phyloP scores from a whole-genome alignment of 1,284 basidiomycete genomes.

The Butyriboletus appendiculatus region DNA sequence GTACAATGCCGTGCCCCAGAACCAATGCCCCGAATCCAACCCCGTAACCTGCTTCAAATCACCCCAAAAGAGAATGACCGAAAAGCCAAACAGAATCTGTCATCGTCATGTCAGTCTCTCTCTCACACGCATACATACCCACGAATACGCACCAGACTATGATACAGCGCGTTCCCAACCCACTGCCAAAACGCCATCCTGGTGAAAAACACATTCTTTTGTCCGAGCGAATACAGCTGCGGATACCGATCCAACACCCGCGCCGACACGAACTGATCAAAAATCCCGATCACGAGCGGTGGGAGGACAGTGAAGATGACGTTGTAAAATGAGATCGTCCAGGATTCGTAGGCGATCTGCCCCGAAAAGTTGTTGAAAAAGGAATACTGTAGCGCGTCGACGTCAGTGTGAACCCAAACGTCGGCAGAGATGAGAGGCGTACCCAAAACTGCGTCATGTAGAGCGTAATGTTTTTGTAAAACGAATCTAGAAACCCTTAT shows the following conservation, averaged over 20 bases:
- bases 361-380: conserved; percentile 99
- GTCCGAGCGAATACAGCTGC: conserved; percentile 92
- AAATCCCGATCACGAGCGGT: conserved; percentile 95
- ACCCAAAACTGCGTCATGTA: conserved; percentile 99
- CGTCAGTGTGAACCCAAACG: background rate
- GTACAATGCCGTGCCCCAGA: conserved; percentile 97
- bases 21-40: conserved; percentile 91
- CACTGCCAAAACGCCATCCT: conserved; percentile 94
- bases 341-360: conserved; percentile 97
- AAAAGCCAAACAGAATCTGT: conserved; percentile 86
- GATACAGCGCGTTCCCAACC: conserved; percentile 93
- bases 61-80: conserved; percentile 89
- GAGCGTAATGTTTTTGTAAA: conserved; percentile 96
- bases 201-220: conserved; percentile 91
- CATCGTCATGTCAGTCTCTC: background rate
- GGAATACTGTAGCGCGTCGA: conserved; percentile 67
- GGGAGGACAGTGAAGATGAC: conserved; percentile 95
- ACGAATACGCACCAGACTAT: conserved; percentile 72
- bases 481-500: conserved; percentile 62
- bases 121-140: background rate
- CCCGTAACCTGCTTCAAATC: conserved; percentile 84
- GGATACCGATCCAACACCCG: conserved; percentile 97
- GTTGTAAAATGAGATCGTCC: conserved; percentile 95
- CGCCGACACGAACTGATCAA: conserved; percentile 97
- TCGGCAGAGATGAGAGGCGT: conserved; percentile 27